These are phyloP conservation scores for Wickerhamiella azymoides DNA, from an alignment of 805 yeast species.

Conservation along the genomic window DNA sequence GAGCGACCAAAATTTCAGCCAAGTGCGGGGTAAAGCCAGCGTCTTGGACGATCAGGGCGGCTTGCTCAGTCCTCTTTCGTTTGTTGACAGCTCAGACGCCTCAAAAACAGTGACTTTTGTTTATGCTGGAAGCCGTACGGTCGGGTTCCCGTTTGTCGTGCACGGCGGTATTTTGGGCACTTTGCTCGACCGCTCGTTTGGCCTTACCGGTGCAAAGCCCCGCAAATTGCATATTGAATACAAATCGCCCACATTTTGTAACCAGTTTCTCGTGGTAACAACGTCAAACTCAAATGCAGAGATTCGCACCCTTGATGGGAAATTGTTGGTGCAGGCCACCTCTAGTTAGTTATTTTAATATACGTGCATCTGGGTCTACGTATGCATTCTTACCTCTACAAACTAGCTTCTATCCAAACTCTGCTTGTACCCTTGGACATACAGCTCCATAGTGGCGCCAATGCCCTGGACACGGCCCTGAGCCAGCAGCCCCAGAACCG, in stretches of 20 bases:
- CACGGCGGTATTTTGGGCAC: constrained; percentile 87
- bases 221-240: constrained; percentile 32
- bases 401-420: constrained; percentile 9
- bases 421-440: constrained; percentile 31
- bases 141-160: constrained; percentile 77
- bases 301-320: constrained; percentile 40
- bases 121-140: constrained; percentile 62
- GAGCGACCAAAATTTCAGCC: background rate
- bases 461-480: constrained; percentile 62
- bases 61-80: constrained; percentile 55
- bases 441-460: constrained; percentile 58
- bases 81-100: constrained; percentile 43
- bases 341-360: background rate
- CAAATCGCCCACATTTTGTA: constrained; percentile 60
- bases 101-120: constrained; percentile 52
- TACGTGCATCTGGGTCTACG: background rate
- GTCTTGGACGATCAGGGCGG: constrained; percentile 27
- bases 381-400: background rate
- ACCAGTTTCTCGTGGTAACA: constrained; percentile 60
- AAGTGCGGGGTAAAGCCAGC: background rate
- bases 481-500: constrained; percentile 22
- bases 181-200: constrained; percentile 50
- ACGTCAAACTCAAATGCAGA: constrained; percentile 36
- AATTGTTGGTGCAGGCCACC: constrained; percentile 32
- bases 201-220: constrained; percentile 12